Evolutionary conservation across 2,329 filamentous ascomycete genomes (phyloP).

Genomic region (Trichoderma hamatum): DNA sequence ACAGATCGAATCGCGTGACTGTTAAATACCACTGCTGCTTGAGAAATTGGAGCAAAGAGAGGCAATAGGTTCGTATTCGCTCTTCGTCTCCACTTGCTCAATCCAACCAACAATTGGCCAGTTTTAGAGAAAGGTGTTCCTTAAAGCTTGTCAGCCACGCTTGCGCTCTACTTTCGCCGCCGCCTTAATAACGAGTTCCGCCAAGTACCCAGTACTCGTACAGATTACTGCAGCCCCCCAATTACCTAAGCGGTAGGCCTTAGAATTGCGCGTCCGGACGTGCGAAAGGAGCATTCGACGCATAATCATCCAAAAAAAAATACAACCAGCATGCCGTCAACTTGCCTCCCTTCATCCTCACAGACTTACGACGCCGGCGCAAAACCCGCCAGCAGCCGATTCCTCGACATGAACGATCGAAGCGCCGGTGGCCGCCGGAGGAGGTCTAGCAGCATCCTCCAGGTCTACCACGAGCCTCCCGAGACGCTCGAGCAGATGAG

Average conservation of each 20-base stretch:
- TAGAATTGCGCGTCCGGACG: constrained; percentile 18
- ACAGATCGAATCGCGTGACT: constrained; percentile 1
- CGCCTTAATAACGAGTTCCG: constrained; percentile 7
- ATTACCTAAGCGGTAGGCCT: constrained; percentile 22
- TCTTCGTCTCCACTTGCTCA: background rate
- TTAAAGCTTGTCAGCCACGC: constrained; percentile 8
- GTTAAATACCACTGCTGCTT: too few relatives aligned
- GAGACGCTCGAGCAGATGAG: constrained; percentile 98
- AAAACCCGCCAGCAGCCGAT: constrained; percentile 65
- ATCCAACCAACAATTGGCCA: constrained; percentile 14
- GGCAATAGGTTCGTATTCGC: constrained; percentile 25
- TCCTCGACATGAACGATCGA: constrained; percentile 62
- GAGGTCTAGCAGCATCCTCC: constrained; percentile 90
- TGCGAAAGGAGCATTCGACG: constrained; percentile 22
- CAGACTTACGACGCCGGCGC: constrained; percentile 85
- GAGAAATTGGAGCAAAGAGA: too few relatives aligned
- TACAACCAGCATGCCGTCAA: constrained; percentile 70
- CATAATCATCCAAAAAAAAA: constrained; percentile 25
- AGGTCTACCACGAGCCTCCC: constrained; percentile 93
- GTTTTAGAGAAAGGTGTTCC: constrained; percentile 14
- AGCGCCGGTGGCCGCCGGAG: constrained; percentile 76
- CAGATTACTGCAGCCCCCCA: background rate
- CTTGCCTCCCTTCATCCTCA: constrained; percentile 85
- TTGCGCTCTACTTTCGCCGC: constrained; percentile 3
- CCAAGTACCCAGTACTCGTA: background rate